Base-by-base conservation (phyloP, 1,284 basidiomycete genomes). In the Ustilago loliicola region DNA sequence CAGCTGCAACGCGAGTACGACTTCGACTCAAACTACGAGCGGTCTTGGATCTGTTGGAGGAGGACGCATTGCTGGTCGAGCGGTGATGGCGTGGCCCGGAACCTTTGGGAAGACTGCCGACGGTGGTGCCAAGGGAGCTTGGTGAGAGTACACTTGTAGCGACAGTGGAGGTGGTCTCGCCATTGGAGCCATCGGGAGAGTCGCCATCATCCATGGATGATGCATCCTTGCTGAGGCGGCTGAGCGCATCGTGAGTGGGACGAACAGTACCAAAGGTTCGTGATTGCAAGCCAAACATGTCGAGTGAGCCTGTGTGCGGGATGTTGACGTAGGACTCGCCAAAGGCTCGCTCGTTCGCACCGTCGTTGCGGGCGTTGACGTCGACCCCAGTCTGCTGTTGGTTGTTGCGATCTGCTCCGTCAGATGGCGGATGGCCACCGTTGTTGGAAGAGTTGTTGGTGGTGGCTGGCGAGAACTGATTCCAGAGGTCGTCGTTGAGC, bases 401-500 rank as follows among this genome's bases (percentile, higher is more conserved):
- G 11, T 30, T 19, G 34, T 3, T 48, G 19, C 53, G 47, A 13
- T 65, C 47, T 13, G 58, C 45, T 17, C 25, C 29, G 23, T 64
- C 64, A 36, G 29, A 32, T 21, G 54, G 61, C 34, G 42, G 10
- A 38, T 54, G 40, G 3, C 52, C 36, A 30, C 56, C 53, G 53
- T 60, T 56, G 48, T 60, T 56, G 48, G 61, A 70, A 23, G 60
- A 56, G 36, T 47, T 66, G 53, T 61, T 53, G 40, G 54, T 61
- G 34, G 68, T 53, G 10, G 64, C 71, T n/a, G 67, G 63, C 1
- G 77, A 72, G 38, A 79, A 69, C 42, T 76, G 69, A 36, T 60
- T 71, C 79, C 79, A 80, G 8, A 80, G 70, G 27, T 80, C 76
- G 48, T 80, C 72, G 38, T 76, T 80, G 59, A 80, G 67, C n/a